Conservation (phyloP, 371 early-diverging fungal genomes). For the Mortierella sp. region DNA sequence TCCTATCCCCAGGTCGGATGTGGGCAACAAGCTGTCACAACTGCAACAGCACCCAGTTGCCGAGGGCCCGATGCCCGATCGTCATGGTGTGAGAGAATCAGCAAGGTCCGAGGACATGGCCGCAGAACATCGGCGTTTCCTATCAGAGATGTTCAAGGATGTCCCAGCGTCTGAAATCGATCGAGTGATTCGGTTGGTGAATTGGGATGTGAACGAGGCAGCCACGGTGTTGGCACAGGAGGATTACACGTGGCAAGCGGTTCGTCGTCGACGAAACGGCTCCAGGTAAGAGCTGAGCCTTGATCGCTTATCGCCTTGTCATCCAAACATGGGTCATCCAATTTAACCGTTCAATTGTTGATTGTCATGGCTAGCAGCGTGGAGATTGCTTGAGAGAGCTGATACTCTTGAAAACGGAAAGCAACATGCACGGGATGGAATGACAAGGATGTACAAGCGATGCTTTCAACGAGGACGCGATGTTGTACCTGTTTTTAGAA, state of each 20-base stretch:
- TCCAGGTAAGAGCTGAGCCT: conserved; percentile 7
- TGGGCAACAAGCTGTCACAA: conserved; percentile 1
- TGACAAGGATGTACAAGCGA: too few relatives aligned
- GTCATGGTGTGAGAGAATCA: background rate
- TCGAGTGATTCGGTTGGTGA: conserved; percentile 13
- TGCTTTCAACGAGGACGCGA: too few relatives aligned
- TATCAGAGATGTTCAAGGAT: conserved; percentile 28
- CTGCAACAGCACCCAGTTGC: background rate
- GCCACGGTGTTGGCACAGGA: conserved; percentile 23
- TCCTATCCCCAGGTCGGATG: background rate
- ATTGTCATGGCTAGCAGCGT: too few relatives aligned
- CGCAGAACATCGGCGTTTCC: conserved; percentile 8
- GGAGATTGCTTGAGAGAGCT: too few relatives aligned
- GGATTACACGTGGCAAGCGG: conserved; percentile 33
- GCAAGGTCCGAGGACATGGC: conserved; percentile 15
- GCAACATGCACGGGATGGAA: too few relatives aligned
- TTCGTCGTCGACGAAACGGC: conserved; percentile 27
- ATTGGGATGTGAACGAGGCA: conserved; percentile 31
- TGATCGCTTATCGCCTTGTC: too few relatives aligned
- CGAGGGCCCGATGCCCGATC: too few relatives aligned
- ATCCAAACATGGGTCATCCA: too few relatives aligned
- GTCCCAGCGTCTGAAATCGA: conserved; percentile 27
- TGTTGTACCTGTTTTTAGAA: too few relatives aligned
- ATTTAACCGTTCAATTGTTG: too few relatives aligned
- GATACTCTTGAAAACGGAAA: too few relatives aligned